phyloP scores from a whole-genome alignment of 1,284 basidiomycete genomes.

The Malassezia yamatoensis region DNA sequence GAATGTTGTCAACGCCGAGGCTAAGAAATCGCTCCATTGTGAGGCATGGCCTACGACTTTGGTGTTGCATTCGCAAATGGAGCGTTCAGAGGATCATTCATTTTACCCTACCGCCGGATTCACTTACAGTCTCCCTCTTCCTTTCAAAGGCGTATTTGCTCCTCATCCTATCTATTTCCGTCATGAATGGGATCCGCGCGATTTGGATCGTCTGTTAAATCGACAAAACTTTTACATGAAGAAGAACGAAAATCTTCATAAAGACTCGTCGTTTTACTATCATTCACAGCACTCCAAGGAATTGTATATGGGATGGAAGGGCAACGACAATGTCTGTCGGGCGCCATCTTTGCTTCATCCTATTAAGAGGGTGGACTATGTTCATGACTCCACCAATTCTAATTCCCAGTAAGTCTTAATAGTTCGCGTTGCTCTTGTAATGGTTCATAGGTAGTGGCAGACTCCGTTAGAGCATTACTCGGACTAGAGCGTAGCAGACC shows the following conservation, averaged over 20 bases:
- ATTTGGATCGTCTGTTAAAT: constrained; percentile 43
- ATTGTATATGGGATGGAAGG: constrained; percentile 47
- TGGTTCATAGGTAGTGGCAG: neutral
- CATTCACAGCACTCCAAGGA: constrained; percentile 43
- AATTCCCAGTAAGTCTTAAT: neutral
- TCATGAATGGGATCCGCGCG: constrained; percentile 43
- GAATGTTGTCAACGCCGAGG: constrained; percentile 47
- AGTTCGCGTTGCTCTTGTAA: neutral
- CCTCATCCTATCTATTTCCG: constrained; percentile 48
- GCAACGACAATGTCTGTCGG: constrained; percentile 41
- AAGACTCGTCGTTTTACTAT: constrained; percentile 46
- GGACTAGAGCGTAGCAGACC: neutral
- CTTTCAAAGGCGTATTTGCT: constrained; percentile 47
- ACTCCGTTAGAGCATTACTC: neutral
- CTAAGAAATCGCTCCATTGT: constrained; percentile 46
- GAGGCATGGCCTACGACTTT: constrained; percentile 47
- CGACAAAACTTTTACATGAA: constrained; percentile 46
- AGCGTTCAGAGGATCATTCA: constrained; percentile 39
- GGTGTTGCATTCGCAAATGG: constrained; percentile 45
- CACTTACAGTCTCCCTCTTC: constrained; percentile 43
- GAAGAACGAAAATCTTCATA: constrained; percentile 46
- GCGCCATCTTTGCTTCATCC: constrained; percentile 45
- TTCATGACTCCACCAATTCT: neutral
- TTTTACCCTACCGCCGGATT: constrained; percentile 46
- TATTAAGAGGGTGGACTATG: constrained; percentile 38